Evolutionary conservation across 768 basidiomycete genomes (phyloP).

Genomic region (Pleurotus salmoneostramineus): DNA sequence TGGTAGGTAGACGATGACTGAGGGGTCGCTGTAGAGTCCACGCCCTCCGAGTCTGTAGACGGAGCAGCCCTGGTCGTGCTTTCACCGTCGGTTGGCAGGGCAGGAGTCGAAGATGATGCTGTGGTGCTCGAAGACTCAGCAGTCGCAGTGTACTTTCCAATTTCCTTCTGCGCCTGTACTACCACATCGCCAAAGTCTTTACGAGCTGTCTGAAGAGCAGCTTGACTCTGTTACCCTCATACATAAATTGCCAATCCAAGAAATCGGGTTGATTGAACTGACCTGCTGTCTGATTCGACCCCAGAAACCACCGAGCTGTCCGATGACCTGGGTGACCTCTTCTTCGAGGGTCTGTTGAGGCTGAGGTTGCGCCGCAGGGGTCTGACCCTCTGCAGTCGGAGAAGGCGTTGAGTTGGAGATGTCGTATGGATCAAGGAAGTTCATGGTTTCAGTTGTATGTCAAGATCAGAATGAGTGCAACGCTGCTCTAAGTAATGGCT

Average conservation of each 20-base stretch:
- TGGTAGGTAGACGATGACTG: constrained; percentile 23
- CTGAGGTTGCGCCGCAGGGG: constrained; percentile 9
- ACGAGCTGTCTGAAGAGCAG: constrained; percentile 60
- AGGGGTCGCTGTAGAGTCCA: constrained; percentile 12
- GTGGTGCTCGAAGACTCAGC: constrained; percentile 9
- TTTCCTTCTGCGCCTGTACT: constrained; percentile 73
- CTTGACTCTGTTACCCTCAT: constrained; percentile 53
- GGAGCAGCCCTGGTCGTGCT: constrained; percentile 12
- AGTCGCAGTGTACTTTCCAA: constrained; percentile 51
- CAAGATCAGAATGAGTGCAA: neutral
- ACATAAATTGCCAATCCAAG: neutral
- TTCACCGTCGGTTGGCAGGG: constrained; percentile 2
- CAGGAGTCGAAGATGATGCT: constrained; percentile 12
- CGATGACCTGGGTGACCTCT: constrained; percentile 85
- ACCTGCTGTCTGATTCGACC: constrained; percentile 90
- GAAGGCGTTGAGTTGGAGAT: constrained; percentile 43
- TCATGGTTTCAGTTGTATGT: constrained; percentile 39
- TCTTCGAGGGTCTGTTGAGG: constrained; percentile 68
- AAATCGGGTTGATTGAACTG: neutral
- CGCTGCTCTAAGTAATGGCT: constrained; percentile 20
- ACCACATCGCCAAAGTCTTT: constrained; percentile 74
- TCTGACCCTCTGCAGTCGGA: constrained; percentile 27
- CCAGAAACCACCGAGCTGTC: constrained; percentile 86
- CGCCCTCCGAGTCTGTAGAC: constrained; percentile 14
- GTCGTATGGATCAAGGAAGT: constrained; percentile 72